A percentile compares a stretch with the other conserved stretches of the same genome.
These are phyloP conservation scores for Liriodendron chinense DNA, from an alignment of 164 flowering plant species.

Conservation along the genomic window DNA sequence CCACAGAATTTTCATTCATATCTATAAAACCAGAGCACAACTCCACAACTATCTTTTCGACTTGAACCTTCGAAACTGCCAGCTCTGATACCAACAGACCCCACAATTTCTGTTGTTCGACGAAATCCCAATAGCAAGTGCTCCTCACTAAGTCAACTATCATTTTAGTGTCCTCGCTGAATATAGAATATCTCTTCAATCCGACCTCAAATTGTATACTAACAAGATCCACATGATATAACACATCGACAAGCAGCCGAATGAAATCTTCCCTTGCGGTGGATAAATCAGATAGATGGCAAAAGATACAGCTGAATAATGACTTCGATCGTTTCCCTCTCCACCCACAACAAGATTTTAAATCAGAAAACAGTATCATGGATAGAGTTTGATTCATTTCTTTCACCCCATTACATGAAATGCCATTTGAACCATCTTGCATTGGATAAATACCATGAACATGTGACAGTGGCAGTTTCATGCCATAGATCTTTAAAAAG, in stretches of 20 bases:
- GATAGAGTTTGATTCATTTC: conserved; percentile 17
- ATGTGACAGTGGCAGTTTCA: background rate
- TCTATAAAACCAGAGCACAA: conserved; percentile 31
- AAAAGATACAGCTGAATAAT: conserved; percentile 28
- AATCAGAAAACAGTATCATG: conserved; percentile 34
- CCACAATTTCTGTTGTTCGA: conserved; percentile 52
- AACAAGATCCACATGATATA: conserved; percentile 38
- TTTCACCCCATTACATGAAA: conserved; percentile 4
- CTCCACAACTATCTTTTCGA: conserved; percentile 35
- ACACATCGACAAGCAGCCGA: conserved; percentile 25
- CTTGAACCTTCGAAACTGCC: conserved; percentile 30
- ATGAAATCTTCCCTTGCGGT: conserved; percentile 32
- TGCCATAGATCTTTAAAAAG: conserved; percentile 15
- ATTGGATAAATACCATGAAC: background rate
- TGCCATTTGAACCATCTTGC: background rate
- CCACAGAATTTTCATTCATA: conserved; percentile 24
- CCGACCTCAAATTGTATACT: conserved; percentile 38
- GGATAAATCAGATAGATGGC: conserved; percentile 36
- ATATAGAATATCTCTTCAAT: conserved; percentile 35
- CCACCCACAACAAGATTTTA: conserved; percentile 30
- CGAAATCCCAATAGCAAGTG: conserved; percentile 35
- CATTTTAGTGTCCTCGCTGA: conserved; percentile 28
- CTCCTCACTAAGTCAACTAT: conserved; percentile 25
- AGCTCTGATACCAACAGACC: conserved; percentile 42
- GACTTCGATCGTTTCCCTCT: conserved; percentile 16